Conservation (phyloP, 257 asterid genomes). For the Jasminum sambac region DNA sequence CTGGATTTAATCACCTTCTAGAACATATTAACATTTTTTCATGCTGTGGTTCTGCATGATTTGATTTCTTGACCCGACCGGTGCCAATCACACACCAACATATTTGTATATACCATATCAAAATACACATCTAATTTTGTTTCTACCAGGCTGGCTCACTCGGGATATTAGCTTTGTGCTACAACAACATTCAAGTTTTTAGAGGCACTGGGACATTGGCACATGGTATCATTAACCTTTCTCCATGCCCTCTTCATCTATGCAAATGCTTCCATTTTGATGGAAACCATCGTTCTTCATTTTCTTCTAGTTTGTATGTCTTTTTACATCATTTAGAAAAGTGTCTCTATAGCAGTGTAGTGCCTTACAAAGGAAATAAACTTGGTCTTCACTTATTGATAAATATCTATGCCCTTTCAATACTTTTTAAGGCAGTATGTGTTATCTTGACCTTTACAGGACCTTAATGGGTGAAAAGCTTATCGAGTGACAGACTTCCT, state of each 20-base stretch:
- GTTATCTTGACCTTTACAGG: background rate
- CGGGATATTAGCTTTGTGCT: slow-evolving; percentile 91
- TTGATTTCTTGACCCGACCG: background rate
- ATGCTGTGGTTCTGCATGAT: slow-evolving; percentile 4
- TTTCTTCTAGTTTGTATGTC: slow-evolving; percentile 11
- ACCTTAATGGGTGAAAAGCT: slow-evolving; percentile 14
- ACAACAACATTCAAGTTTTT: slow-evolving; percentile 87
- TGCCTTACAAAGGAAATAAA: background rate
- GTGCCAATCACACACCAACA: background rate
- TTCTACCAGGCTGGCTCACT: slow-evolving; percentile 81
- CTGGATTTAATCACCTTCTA: background rate
- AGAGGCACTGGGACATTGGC: slow-evolving; percentile 95
- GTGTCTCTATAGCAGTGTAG: background rate
- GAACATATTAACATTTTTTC: background rate
- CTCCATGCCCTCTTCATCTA: slow-evolving; percentile 15
- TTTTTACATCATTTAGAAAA: background rate
- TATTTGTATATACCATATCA: background rate
- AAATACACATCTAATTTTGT: slow-evolving; percentile 26
- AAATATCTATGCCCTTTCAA: background rate
- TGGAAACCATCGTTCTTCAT: slow-evolving; percentile 1
- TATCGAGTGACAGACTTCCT: background rate
- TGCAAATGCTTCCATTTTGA: background rate
- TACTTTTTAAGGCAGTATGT: background rate
- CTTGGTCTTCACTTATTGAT: slow-evolving; percentile 6
- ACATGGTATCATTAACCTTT: slow-evolving; percentile 61